Base-by-base conservation (phyloP, 805 yeast genomes). In the Teunomyces aglyptinius region DNA sequence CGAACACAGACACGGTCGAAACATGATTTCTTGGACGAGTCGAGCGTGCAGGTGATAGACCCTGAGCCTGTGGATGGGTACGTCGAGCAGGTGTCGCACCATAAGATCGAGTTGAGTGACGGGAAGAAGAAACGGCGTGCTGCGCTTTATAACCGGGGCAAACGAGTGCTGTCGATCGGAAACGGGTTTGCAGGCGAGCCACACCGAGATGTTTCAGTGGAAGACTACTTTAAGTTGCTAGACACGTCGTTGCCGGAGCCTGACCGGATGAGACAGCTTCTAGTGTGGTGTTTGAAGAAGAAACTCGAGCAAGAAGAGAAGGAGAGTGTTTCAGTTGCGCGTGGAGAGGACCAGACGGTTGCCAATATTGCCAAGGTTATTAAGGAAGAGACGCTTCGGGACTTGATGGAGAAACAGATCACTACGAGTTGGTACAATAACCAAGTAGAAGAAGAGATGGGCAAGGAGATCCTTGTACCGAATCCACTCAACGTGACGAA, bases 161-260 rank as follows among this genome's bases (percentile, higher is more conserved):
- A 83, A 55, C 64, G 94, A 24, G 78, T 83, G 2, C 85, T 87
- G 57, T 83, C 90, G 0, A 77, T 86, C 5, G 90, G 91, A 1
- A 85, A 83, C 56, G 92, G 91, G 2, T 81, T 80, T 53, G 72
- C 70, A 2, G 87, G 84, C 0, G 76, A 75, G 26, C 91, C 91
- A 1, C 91, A 86, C 59, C 70, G 74, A 0, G 82, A 80, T 39
- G 79, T 86, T 1, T 74, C 80, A 0, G 67, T 72, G 0, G 54
- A 65, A 7, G 82, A 81, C 44, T 81, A 81, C 55, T 81, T 77
- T 60, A 85, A 84, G 56, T 82, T 82, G 55, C 61, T 86, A 27
- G 86, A 85, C 51, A 61, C 70, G 4, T 75, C 77, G 29, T 54
- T 83, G 33, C 87, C 92, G 0, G 91, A 82, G 42, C 89, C 91